Conservation (phyloP, 2,329 filamentous ascomycete species). For the Beauveria sp. region DNA sequence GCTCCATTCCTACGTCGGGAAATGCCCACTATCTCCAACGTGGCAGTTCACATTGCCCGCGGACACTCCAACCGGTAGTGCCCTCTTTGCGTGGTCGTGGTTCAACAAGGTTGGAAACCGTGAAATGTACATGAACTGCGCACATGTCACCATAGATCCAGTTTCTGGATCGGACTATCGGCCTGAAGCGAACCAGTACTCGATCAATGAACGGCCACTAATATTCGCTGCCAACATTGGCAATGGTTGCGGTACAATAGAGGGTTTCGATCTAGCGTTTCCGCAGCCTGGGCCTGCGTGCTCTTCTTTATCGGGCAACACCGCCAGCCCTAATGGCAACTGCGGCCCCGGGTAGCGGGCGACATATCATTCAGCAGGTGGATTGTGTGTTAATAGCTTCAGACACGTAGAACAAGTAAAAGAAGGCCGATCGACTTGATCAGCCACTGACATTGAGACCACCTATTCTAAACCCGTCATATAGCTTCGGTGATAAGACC, state of each 20-base stretch:
- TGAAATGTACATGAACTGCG: constrained; percentile 86
- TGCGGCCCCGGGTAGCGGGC: too few relatives aligned
- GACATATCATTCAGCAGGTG: too few relatives aligned
- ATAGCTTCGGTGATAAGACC: too few relatives aligned
- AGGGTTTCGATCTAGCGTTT: constrained; percentile 53
- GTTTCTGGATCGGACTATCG: constrained; percentile 20
- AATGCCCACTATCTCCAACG: constrained; percentile 41
- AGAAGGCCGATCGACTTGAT: too few relatives aligned
- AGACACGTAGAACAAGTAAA: too few relatives aligned
- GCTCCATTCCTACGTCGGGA: constrained; percentile 50
- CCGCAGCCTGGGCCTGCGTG: constrained; percentile 49
- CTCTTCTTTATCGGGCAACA: too few relatives aligned
- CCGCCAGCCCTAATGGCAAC: too few relatives aligned
- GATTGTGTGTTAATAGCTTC: too few relatives aligned
- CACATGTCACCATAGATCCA: constrained; percentile 60
- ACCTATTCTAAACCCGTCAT: too few relatives aligned
- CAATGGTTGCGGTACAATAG: constrained; percentile 50
- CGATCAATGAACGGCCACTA: constrained; percentile 42
- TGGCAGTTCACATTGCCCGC: constrained; percentile 61
- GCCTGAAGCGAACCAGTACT: too few relatives aligned
- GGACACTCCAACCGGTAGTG: constrained; percentile 51
- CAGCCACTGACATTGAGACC: too few relatives aligned
- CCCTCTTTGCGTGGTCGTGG: constrained; percentile 65
- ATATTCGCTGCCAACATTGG: constrained; percentile 26
- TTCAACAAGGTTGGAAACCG: constrained; percentile 70